Evolutionary conservation across 768 basidiomycete species (phyloP), one percentile per base, ranked within the genome.

Genomic region (Leccinum boreale): DNA sequence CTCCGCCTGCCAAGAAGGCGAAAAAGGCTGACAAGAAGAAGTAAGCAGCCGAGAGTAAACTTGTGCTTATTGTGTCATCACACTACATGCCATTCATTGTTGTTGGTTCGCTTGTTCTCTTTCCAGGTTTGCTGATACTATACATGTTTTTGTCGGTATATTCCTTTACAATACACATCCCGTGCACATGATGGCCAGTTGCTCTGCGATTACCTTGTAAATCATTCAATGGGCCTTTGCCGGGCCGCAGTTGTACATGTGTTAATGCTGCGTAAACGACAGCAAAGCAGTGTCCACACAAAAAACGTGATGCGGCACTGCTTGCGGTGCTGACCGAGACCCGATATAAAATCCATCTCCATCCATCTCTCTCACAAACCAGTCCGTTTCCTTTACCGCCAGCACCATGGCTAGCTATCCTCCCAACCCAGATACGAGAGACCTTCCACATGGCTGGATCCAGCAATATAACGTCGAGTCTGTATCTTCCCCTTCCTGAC

Each of bases 381-480:
- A n/a, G 19, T 28, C 29, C 29, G 9, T 39, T 39, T 31, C 50
- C 51, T 47, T 19, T 24, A 61, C 62, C 50, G 56, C 67, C 60
- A 70, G 62, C 65, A 21, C 11, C 42, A 81, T 83, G 70, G 68
- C 78, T 53, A 71, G 76, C 56, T 78, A 80, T 56, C 77, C 82
- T 46, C 70, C 74, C 50, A 73, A 73, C 69, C 80, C 80, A n/a
- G 89, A 90, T 67, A 68, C 72, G 12, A 80, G 89, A 53, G 73
- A 76, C 4, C 78, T 90, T 1, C 89, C 89, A 10, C 73, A 73
- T 1, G 89, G 89, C 39, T 91, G 88, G 88, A 75, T 82, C 17
- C 72, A 79, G 17, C 86, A 89, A 63, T 91, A 77, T 64, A 88
- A 92, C 63, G 49, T 67, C 54, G 85, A 84, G 90, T 90, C 65